Evolutionary conservation across 2,329 filamentous ascomycete species (phyloP), one percentile per base, ranked within the genome.

Genomic region (Atkinsonella hypoxylon): DNA sequence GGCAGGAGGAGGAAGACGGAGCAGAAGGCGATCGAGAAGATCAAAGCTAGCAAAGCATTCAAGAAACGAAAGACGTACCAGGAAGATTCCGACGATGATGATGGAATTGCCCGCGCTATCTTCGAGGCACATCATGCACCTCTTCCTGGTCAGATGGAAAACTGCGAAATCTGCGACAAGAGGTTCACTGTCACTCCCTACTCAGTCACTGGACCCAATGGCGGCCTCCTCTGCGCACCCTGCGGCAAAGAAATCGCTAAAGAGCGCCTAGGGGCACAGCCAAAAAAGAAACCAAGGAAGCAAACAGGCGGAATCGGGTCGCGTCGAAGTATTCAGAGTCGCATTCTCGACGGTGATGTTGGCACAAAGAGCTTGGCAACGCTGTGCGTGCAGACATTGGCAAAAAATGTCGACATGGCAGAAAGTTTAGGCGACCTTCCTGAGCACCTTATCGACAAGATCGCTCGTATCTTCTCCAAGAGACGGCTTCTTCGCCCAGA

Each of bases 161-260:
- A 95, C 57, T 97, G 91, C 63, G 89, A 87, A 55, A 70, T 83
- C 3, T 97, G 91, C 65, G 76, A 78, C 42, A 95, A 93, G 64
- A 82, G 89, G 38, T 97, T 97, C 62, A 95, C 89, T 0, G 90
- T 97, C 43, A 96, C 91, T 0, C 78, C 88, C 0, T 96, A 96
- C 69, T 89, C 85, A 55, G 85, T 89, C 56, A 78, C 83, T 30
- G 89, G 87, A 0, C 85, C 87, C 0, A 75, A 85, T n/a, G 90
- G 90, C 4, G 89, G 89, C 15, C 72, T 97, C n/a, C 73, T 96
- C 1, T 97, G 91, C 63, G 75, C 76, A 3, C 81, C 86, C 20
- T 97, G 91, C 61, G 85, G 87, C 20, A 89, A 85, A 59, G 79
- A 87, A 54, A 67, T 86, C 47, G 78, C 78, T 40, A 83, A 87